These are phyloP conservation scores for Pyrenula massariospora DNA, from an alignment of 495 filamentous ascomycete genomes.

Conservation along the genomic window DNA sequence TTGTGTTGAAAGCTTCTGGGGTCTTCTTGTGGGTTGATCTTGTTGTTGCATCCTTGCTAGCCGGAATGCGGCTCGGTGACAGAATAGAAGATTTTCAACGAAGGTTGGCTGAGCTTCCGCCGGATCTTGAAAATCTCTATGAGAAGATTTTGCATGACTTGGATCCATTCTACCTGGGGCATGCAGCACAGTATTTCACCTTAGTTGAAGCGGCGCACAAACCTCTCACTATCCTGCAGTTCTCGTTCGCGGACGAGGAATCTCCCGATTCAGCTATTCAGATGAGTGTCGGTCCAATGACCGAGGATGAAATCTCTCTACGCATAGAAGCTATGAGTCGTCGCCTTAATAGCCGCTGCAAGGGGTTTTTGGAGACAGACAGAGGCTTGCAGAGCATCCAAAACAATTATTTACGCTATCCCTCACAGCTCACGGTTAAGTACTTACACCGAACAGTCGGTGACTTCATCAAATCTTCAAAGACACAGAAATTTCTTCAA, in stretches of 20 bases:
- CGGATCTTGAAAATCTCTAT: slow-evolving; percentile 6
- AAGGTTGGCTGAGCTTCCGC: slow-evolving; percentile 4
- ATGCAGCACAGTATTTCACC: slow-evolving; percentile 12
- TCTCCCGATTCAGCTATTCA: neutral
- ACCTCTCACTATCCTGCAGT: slow-evolving; percentile 4
- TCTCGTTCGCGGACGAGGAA: slow-evolving; percentile 18
- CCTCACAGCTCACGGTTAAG: slow-evolving; percentile 3
- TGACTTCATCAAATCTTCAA: neutral
- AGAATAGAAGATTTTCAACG: slow-evolving; percentile 6
- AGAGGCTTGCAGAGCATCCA: neutral
- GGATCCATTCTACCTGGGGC: slow-evolving; percentile 11
- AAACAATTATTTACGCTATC: neutral
- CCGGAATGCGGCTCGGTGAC: slow-evolving; percentile 4
- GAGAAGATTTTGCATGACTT: slow-evolving; percentile 15
- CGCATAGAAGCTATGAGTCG: slow-evolving; percentile 3
- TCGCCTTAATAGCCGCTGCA: slow-evolving; percentile 5
- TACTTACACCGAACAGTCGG: slow-evolving; percentile 6
- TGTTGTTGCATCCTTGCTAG: slow-evolving; percentile 5
- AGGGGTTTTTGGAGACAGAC: slow-evolving; percentile 3
- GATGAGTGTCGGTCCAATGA: neutral
- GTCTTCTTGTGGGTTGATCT: slow-evolving; percentile 27
- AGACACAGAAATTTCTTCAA: neutral
- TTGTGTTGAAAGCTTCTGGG: slow-evolving; percentile 20
- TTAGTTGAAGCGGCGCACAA: slow-evolving; percentile 4
- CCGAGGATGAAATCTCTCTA: neutral